Conservation (phyloP, 129 eudicot species). For the Pseudognaphalium luteoalbum region DNA sequence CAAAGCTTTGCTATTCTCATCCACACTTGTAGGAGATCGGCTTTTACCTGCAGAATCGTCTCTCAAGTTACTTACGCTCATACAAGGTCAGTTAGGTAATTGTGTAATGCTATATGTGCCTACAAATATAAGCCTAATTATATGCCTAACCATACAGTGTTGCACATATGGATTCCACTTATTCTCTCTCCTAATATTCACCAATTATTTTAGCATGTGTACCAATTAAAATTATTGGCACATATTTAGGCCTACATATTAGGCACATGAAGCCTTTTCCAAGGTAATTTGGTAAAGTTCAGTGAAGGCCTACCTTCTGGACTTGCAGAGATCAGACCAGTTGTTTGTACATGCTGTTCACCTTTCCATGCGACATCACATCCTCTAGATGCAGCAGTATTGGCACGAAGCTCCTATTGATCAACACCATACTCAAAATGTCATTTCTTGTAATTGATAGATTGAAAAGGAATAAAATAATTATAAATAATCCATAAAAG, state of each 20-base stretch:
- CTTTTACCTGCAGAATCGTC: conserved; percentile 44
- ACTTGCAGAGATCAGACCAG: conserved; percentile 44
- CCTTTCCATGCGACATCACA: conserved; percentile 60
- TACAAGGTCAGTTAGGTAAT: conserved; percentile 9
- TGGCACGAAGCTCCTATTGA: conserved; percentile 60
- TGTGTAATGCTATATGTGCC: not conserved
- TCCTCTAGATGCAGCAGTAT: conserved; percentile 56
- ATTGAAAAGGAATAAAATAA: not conserved
- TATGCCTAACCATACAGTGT: not conserved
- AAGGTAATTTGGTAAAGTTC: conserved; percentile 5
- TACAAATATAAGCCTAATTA: no score
- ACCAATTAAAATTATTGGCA: not conserved
- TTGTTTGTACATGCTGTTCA: conserved; percentile 46
- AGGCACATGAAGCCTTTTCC: not conserved
- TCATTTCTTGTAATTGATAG: conserved; percentile 24
- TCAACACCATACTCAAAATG: conserved; percentile 17
- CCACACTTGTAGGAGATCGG: conserved; percentile 37
- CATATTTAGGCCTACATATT: not conserved
- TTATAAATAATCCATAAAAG: not conserved
- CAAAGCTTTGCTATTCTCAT: conserved; percentile 36
- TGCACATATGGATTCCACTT: not conserved
- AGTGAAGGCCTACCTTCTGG: conserved; percentile 58
- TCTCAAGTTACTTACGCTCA: conserved; percentile 32
- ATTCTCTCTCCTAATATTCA: not conserved
- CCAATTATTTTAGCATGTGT: not conserved